phyloP scores from a whole-genome alignment of 2,329 filamentous ascomycete genomes.

The Neofusicoccum sp. region DNA sequence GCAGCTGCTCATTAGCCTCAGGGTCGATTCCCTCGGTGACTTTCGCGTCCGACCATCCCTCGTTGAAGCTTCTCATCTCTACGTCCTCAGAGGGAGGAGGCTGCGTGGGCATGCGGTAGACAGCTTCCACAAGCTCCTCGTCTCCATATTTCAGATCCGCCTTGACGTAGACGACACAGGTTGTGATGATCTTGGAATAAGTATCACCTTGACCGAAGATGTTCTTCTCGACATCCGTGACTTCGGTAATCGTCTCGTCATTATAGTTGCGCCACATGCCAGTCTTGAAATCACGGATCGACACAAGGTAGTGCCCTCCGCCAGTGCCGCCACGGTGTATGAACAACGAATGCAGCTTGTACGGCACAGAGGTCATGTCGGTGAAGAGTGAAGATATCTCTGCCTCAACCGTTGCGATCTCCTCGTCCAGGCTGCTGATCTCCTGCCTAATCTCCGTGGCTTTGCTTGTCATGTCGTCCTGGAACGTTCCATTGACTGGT shows the following conservation, averaged over 20 bases:
- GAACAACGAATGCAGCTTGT: constrained; percentile 86
- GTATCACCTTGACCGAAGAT: constrained; percentile 16
- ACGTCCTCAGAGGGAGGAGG: background rate
- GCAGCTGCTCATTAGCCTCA: background rate
- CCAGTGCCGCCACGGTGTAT: constrained; percentile 70
- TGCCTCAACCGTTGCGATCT: constrained; percentile 48
- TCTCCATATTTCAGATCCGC: constrained; percentile 13
- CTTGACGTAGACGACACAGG: constrained; percentile 17
- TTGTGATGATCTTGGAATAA: constrained; percentile 9
- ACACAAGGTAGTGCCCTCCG: constrained; percentile 92
- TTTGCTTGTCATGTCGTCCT: background rate
- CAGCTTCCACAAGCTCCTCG: constrained; percentile 7
- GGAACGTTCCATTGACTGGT: background rate
- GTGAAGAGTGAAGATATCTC: constrained; percentile 60
- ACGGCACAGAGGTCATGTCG: constrained; percentile 64
- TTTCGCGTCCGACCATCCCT: background rate
- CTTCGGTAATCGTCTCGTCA: constrained; percentile 74
- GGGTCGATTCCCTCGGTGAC: constrained; percentile 7
- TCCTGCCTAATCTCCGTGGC: constrained; percentile 20
- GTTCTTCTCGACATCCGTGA: constrained; percentile 27
- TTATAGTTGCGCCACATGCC: constrained; percentile 92
- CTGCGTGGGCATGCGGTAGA: constrained; percentile 1
- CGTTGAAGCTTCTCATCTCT: constrained; percentile 13
- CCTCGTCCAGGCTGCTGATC: constrained; percentile 19
- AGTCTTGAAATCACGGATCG: constrained; percentile 84